Base-by-base conservation (phyloP, 352 stramenopile species). In the Phytophthora aleatoria region DNA sequence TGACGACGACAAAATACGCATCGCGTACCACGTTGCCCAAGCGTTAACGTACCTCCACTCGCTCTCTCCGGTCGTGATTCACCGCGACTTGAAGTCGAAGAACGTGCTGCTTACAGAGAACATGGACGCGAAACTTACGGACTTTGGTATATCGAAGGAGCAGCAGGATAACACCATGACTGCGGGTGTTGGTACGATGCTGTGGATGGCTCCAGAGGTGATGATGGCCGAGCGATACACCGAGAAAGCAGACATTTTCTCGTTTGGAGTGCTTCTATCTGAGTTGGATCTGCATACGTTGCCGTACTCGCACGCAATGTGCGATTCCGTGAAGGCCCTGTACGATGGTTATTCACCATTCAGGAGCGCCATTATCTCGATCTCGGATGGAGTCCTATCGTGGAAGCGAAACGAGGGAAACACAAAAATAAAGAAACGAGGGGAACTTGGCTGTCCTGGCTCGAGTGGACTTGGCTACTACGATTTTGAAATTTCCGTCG, bases 21-120 rank as follows among this genome's bases (percentile, higher is more conserved):
- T 81, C 28, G 63, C 68, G 1, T 38, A 66, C 10, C 52, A 71
- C 30, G 53, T 81, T 15, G 61, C 64, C 0, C 57, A 72, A 42
- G 71, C 59, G 8, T 27, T 83, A 31, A 60, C 48, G 3, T 42
- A 31, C 10, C 30, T 55, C 15, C 49, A 44, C 20, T 43, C 31
- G 31, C 33, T 55, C 31, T 31, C 49, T 3, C 61, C 35, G 76
- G 74, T 51, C 10, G 79, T 59, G 72, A 79, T 52, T 59, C 57
- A 24, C 52, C 49, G 33, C 8, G 73, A 85, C 38, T 44, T 83
- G 24, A 83, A 83, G 39, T 85, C 74, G 13, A 74, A 66, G 41
- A 79, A 81, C 36, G 50, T 81, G 6, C 53, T 83, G 10, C 35
- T 84, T 1, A 48, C 58, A n/a, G 35, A 16, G 1, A 15, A 47